A percentile compares a stretch with the other conserved stretches of the same genome.
These are phyloP conservation scores for Calonectria multiphialidica DNA, from an alignment of 2,329 filamentous ascomycete species.

Conservation along the genomic window DNA sequence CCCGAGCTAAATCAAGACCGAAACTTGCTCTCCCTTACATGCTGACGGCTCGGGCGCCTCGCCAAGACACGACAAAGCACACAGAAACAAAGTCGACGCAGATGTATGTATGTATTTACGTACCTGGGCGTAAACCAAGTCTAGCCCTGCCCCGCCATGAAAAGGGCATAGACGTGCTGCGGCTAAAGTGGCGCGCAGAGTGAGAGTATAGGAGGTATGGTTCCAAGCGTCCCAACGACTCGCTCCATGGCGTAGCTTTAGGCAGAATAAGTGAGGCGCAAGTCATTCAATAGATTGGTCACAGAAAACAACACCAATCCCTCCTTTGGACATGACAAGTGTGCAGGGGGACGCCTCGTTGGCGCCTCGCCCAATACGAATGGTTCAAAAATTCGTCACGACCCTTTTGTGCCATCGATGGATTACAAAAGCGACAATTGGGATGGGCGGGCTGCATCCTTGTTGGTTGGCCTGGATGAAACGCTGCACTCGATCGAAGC, in stretches of 20 bases:
- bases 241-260: neutral
- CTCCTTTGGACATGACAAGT: neutral
- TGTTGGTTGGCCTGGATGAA: conserved; percentile 22
- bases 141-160: neutral
- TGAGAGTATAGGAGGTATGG: neutral
- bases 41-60: neutral
- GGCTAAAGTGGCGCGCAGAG: conserved; percentile 12
- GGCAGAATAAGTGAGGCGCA: conserved; percentile 3
- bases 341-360: conserved; percentile 8
- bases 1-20: conserved; percentile 2
- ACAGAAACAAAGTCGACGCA: conserved; percentile 6
- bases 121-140: neutral
- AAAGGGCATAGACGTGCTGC: conserved; percentile 12
- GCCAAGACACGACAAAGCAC: neutral
- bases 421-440: neutral
- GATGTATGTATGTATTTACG: neutral
- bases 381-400: neutral
- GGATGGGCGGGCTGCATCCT: conserved; percentile 21
- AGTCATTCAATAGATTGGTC: conserved; percentile 4
- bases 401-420: neutral
- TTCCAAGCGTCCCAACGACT: neutral
- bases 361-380: neutral
- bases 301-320: neutral
- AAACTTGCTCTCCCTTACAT: neutral
- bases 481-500: conserved; percentile 24